phyloP scores from a whole-genome alignment of 2,329 filamentous ascomycete species.

The Venturia aucupariae region DNA sequence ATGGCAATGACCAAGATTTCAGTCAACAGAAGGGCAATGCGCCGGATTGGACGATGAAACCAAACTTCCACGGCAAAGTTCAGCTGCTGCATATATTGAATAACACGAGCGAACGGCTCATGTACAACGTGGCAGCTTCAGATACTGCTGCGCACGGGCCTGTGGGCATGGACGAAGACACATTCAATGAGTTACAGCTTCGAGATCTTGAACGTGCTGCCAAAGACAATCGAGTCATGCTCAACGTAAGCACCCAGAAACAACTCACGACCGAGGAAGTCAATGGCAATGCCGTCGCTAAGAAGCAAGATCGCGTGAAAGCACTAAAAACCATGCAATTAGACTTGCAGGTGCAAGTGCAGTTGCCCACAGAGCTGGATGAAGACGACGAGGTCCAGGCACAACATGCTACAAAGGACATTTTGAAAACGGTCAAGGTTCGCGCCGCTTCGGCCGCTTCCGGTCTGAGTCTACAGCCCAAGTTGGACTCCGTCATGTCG shows the following conservation, averaged over 20 bases:
- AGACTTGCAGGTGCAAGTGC: slow-evolving; percentile 40
- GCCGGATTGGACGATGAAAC: slow-evolving; percentile 84
- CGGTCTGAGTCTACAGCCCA: slow-evolving; percentile 21
- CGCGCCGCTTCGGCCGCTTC: slow-evolving; percentile 38
- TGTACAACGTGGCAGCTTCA: slow-evolving; percentile 74
- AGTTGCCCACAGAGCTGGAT: slow-evolving; percentile 46
- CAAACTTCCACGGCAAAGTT: slow-evolving; percentile 62
- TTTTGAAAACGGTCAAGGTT: slow-evolving; percentile 55
- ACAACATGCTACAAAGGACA: slow-evolving; percentile 53
- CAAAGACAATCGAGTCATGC: slow-evolving; percentile 66
- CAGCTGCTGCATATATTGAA: slow-evolving; percentile 87
- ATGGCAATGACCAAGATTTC: slow-evolving; percentile 91
- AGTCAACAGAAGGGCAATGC: slow-evolving; percentile 79
- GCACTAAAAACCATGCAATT: slow-evolving; percentile 53
- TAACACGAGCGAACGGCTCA: slow-evolving; percentile 82
- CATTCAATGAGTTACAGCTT: slow-evolving; percentile 65
- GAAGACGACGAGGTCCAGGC: slow-evolving; percentile 45
- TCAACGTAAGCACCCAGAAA: slow-evolving; percentile 79
- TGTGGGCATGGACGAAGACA: slow-evolving; percentile 60
- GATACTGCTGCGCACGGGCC: slow-evolving; percentile 60
- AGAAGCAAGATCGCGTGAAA: slow-evolving; percentile 36
- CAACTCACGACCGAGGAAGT: slow-evolving; percentile 57
- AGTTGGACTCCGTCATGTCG: slow-evolving; percentile 39
- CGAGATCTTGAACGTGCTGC: slow-evolving; percentile 69
- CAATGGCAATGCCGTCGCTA: slow-evolving; percentile 23